These are phyloP conservation scores for Fusarium sp. DNA, from an alignment of 2,329 filamentous ascomycete species.

Conservation along the genomic window DNA sequence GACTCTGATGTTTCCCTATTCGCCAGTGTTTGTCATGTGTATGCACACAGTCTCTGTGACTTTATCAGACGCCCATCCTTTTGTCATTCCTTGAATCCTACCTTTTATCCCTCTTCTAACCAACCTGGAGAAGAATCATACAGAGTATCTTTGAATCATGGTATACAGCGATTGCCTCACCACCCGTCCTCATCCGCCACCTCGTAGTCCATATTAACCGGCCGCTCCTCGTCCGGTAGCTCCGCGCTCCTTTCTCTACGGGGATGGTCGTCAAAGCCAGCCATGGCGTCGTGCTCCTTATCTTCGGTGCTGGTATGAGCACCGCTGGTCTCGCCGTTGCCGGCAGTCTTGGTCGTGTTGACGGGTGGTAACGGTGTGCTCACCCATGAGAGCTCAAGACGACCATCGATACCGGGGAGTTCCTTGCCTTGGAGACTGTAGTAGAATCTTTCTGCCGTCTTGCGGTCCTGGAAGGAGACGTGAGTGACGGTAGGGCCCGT, in stretches of 20 bases:
- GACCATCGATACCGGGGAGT: slow-evolving; percentile 72
- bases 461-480: slow-evolving; percentile 75
- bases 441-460: slow-evolving; percentile 78
- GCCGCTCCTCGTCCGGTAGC: slow-evolving; percentile 45
- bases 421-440: slow-evolving; percentile 66
- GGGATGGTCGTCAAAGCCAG: slow-evolving; percentile 37
- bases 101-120: neutral
- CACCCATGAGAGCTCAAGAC: slow-evolving; percentile 75
- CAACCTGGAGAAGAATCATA: neutral
- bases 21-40: neutral
- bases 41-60: neutral
- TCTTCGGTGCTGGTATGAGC: slow-evolving; percentile 11
- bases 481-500: slow-evolving; percentile 60
- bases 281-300: slow-evolving; percentile 44
- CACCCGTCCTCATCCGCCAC: slow-evolving; percentile 64
- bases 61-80: neutral
- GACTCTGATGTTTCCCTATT: neutral
- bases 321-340: slow-evolving; percentile 18
- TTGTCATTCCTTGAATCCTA: neutral
- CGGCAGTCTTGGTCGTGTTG: slow-evolving; percentile 8
- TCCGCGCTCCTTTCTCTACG: slow-evolving; percentile 22
- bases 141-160: neutral
- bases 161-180: slow-evolving; percentile 39
- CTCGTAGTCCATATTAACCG: slow-evolving; percentile 65
- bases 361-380: slow-evolving; percentile 45